Evolutionary conservation across 2,329 filamentous ascomycete species (phyloP).

Genomic region (Talaromyces piceae): DNA sequence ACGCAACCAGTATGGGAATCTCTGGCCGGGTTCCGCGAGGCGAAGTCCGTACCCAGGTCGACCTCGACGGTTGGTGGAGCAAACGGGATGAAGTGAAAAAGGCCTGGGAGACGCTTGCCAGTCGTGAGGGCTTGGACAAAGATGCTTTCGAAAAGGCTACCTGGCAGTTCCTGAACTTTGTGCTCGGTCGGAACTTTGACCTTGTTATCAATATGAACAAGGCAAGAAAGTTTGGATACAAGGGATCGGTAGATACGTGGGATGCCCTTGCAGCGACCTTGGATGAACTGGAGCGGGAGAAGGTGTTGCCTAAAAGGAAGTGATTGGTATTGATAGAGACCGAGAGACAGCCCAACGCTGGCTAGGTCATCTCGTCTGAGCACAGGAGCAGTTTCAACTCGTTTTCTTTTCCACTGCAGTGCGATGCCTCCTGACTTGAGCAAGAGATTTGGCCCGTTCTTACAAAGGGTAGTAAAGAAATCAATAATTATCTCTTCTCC

Average conservation of each 20-base stretch:
- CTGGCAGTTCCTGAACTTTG: constrained; percentile 39
- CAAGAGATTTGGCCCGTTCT: too few relatives aligned
- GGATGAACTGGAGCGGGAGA: constrained; percentile 20
- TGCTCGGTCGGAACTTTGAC: constrained; percentile 31
- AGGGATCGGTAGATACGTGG: constrained; percentile 34
- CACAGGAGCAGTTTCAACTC: too few relatives aligned
- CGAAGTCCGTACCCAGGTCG: constrained; percentile 24
- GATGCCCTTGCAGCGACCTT: constrained; percentile 32
- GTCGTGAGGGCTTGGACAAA: constrained; percentile 30
- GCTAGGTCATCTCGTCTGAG: too few relatives aligned
- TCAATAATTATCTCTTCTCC: too few relatives aligned
- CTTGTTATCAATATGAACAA: constrained; percentile 35
- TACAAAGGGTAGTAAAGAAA: too few relatives aligned
- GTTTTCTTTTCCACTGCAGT: too few relatives aligned
- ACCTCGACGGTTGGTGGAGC: constrained; percentile 40
- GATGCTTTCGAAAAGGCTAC: constrained; percentile 38
- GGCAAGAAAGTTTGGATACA: constrained; percentile 40
- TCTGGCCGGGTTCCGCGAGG: too few relatives aligned
- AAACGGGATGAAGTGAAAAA: constrained; percentile 30
- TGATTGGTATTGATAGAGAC: too few relatives aligned
- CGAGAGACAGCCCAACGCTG: too few relatives aligned
- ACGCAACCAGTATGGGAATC: constrained; percentile 19
- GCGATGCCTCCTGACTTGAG: too few relatives aligned
- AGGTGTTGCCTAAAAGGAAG: constrained; percentile 22
- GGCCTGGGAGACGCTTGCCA: constrained; percentile 31